phyloP scores from a whole-genome alignment of 2,329 filamentous ascomycete genomes.

The Pseudogymnoascus sp. region DNA sequence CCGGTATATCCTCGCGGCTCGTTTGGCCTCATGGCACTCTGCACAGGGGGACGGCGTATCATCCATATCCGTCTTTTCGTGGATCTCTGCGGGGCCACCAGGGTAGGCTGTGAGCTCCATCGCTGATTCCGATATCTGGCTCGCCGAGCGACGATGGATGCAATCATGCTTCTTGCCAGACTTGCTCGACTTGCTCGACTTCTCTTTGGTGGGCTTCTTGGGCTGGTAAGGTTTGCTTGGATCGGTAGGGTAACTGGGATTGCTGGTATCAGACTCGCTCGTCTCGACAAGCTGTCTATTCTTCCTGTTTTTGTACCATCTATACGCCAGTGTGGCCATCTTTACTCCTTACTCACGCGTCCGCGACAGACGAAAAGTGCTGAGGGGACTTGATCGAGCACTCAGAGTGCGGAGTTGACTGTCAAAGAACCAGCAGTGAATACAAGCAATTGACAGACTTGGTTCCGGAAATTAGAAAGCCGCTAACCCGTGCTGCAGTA shows the following conservation, averaged over 20 bases:
- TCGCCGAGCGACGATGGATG: not conserved
- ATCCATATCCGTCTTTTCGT: not conserved
- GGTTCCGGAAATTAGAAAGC: not conserved
- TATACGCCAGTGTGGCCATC: not conserved
- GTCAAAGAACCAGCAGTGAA: not conserved
- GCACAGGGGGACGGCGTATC: constrained; percentile 18
- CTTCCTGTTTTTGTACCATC: not conserved
- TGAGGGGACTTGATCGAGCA: not conserved
- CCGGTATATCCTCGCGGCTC: constrained; percentile 36
- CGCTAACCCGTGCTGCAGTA: not conserved
- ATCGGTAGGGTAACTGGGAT: not conserved
- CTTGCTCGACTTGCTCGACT: not conserved
- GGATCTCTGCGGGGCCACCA: not conserved
- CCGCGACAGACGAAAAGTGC: not conserved
- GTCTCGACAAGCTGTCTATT: not conserved
- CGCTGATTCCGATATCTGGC: not conserved
- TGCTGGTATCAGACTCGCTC: not conserved
- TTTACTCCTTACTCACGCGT: not conserved
- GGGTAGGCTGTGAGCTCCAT: not conserved
- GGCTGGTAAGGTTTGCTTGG: not conserved
- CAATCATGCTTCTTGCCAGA: not conserved
- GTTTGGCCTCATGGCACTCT: constrained; percentile 25
- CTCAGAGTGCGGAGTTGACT: not conserved
- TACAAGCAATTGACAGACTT: not conserved
- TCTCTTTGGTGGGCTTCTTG: not conserved